Conservation (phyloP, 2,329 filamentous ascomycete genomes). For the Cercospora janseana region DNA sequence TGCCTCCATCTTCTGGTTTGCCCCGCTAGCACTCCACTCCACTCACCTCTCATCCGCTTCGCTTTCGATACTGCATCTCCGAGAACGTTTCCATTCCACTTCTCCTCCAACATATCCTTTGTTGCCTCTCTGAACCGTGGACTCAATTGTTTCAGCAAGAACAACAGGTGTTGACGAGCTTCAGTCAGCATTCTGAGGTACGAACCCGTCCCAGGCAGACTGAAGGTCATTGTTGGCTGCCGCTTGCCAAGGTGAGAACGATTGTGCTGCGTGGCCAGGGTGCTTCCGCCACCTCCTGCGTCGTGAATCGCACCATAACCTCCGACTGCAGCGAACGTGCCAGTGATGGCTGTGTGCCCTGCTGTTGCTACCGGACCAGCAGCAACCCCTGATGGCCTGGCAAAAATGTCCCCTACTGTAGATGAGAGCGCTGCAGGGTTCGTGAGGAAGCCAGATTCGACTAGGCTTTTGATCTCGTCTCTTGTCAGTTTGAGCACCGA, state of each 20-base stretch:
- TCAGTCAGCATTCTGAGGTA: conserved; percentile 65
- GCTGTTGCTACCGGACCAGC: conserved; percentile 58
- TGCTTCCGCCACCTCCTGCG: conserved; percentile 56
- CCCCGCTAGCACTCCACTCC: conserved; percentile 57
- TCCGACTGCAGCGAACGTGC: conserved; percentile 67
- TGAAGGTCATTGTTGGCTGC: conserved; percentile 49
- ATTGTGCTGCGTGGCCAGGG: conserved; percentile 34
- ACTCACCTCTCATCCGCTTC: conserved; percentile 57
- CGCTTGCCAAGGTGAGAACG: conserved; percentile 18
- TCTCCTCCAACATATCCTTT: conserved; percentile 60
- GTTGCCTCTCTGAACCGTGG: conserved; percentile 61
- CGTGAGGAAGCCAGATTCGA: conserved; percentile 64
- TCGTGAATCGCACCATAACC: conserved; percentile 64
- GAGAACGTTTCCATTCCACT: conserved; percentile 67
- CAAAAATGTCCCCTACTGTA: conserved; percentile 43
- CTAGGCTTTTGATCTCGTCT: conserved; percentile 56
- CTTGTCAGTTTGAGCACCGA: conserved; percentile 43
- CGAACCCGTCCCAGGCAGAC: conserved; percentile 64
- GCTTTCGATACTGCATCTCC: conserved; percentile 48
- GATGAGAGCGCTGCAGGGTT: conserved; percentile 49
- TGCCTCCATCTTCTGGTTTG: conserved; percentile 68
- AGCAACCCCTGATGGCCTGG: conserved; percentile 41
- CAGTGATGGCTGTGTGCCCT: conserved; percentile 62
- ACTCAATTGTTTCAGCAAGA: conserved; percentile 57
- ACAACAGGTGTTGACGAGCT: conserved; percentile 61